Base-by-base conservation (phyloP, 495 filamentous ascomycete species). In the Penicillium cinerascens region DNA sequence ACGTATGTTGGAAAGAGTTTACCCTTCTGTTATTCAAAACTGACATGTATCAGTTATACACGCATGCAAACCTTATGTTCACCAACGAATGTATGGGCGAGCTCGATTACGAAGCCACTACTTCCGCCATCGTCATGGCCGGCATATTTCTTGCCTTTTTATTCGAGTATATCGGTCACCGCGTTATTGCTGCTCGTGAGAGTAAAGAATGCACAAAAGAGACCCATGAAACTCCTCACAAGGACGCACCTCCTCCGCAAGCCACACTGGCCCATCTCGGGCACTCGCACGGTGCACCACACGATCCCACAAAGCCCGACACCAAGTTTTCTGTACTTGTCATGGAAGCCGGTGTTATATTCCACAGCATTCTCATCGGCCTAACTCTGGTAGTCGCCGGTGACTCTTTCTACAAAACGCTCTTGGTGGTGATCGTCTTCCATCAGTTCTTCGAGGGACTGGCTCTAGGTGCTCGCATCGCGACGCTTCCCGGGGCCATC, bases 341-440 rank as follows among this genome's bases (percentile, higher is more conserved):
- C 17, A 79, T 89, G 58, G 86, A 89, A 69, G 75, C 78, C 5
- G 86, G 86, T n/a, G 78, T 89, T 29, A 74, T 88, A 51, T 88
- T 89, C 66, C 85, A 89, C 69, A 87, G 83, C 2, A 76, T 88
- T 17, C 59, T 71, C 26, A 70, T 72, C 42, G 69, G 69, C 8
- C 41, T 72, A 5, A 72, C 69, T 0, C 58, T 72, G 4, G 69
- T 72, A 8, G 69, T 72, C 4, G 69, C 69, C 3, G 67, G 69
- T 6, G 67, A 72, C 61, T 70, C 66, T 9, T 71, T 71, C 27
- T 91, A 91, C 62, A 76, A 81, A 51, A 84, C 89, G 1, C 83
- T 91, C 43, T 69, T 91, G 2, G 73, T 88, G 22, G 87, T 87
- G 17, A 89, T 91, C 48, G 70, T 80, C 18, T 89, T 91, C 61